phyloP scores from a whole-genome alignment of 2,329 filamentous ascomycete species.

The Biscogniauxia marginata region DNA sequence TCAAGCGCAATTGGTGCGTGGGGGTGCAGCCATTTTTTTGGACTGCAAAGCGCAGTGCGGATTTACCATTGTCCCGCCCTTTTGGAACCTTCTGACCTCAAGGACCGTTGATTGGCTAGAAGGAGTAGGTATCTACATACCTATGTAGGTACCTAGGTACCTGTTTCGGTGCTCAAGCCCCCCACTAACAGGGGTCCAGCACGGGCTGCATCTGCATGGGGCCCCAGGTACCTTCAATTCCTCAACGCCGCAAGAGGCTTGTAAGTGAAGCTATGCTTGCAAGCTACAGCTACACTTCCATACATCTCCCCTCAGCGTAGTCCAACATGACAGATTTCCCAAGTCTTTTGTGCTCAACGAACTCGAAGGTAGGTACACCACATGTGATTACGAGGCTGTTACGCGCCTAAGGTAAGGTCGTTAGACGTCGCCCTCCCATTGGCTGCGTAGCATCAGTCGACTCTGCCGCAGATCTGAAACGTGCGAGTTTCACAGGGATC shows the following conservation, averaged over 20 bases:
- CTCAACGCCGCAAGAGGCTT: too few relatives aligned
- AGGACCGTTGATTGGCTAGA: not conserved
- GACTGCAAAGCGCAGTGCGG: not conserved
- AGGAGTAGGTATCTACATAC: not conserved
- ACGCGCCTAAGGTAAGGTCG: constrained; percentile 6
- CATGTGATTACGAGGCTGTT: not conserved
- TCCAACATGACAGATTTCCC: not conserved
- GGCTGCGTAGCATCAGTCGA: constrained; percentile 32
- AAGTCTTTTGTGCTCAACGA: not conserved
- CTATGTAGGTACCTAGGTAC: not conserved
- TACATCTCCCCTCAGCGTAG: too few relatives aligned
- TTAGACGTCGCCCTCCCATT: constrained; percentile 8
- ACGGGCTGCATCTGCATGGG: too few relatives aligned
- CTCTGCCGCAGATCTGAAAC: constrained; percentile 50
- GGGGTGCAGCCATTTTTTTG: not conserved
- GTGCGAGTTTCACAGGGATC: constrained; percentile 33
- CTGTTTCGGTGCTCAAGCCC: not conserved
- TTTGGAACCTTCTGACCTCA: too few relatives aligned
- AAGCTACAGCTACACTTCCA: too few relatives aligned
- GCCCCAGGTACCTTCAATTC: too few relatives aligned
- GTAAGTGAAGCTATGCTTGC: too few relatives aligned
- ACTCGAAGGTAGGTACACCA: too few relatives aligned
- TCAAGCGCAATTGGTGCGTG: not conserved
- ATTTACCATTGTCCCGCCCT: not conserved
- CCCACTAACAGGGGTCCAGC: not conserved